phyloP scores from a whole-genome alignment of 441 rosid species.

The Populus tomentosa region DNA sequence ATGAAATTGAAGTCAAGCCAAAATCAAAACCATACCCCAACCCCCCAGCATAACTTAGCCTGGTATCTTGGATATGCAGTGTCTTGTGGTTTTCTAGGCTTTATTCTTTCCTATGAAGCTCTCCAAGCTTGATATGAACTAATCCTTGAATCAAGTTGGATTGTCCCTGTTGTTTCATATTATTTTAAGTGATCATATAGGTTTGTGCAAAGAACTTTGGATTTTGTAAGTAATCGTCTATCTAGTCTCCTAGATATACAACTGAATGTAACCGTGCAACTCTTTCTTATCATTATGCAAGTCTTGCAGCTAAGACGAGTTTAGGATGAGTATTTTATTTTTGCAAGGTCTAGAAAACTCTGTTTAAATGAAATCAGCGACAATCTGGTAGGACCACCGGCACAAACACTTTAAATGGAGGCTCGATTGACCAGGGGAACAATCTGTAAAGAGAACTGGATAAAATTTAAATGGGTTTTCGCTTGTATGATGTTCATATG shows the following conservation, averaged over 20 bases:
- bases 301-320: not conserved
- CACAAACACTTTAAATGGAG: not conserved
- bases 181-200: not conserved
- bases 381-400: not conserved
- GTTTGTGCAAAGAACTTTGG: not conserved
- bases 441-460: not conserved
- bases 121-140: not conserved
- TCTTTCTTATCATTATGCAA: not conserved
- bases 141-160: not conserved
- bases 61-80: slow-evolving; percentile 1
- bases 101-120: slow-evolving; percentile 20
- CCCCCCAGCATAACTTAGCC: slow-evolving; percentile 46
- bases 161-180: not conserved
- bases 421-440: not conserved
- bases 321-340: not conserved
- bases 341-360: not conserved
- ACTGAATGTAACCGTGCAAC: not conserved
- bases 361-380: not conserved
- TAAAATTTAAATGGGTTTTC: not conserved
- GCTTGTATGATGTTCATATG: not conserved
- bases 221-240: not conserved
- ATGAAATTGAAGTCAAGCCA: slow-evolving; percentile 87
- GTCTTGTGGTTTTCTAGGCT: not conserved
- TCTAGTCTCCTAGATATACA: not conserved
- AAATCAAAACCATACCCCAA: slow-evolving; percentile 78